Percentiles rank a stretch among this genome's conserved stretches.
These are phyloP conservation scores for Aureobasidium mangrovei DNA, from an alignment of 2,329 filamentous ascomycete genomes.

Conservation along the genomic window DNA sequence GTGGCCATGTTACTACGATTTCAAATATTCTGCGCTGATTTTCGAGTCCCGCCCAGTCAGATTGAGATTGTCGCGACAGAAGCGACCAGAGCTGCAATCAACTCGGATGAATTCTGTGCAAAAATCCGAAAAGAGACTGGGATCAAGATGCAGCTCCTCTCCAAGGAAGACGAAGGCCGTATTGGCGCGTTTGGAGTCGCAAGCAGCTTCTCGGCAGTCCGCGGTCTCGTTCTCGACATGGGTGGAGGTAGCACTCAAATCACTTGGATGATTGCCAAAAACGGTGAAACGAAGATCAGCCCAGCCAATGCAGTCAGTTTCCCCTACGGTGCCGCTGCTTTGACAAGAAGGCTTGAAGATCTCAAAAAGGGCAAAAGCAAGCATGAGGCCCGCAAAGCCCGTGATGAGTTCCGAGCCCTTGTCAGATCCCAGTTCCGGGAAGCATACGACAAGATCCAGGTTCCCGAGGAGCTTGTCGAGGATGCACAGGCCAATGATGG, in stretches of 20 bases:
- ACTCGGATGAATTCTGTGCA: slow-evolving; percentile 56
- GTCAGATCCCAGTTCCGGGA: slow-evolving; percentile 36
- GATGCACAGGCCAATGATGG: slow-evolving; percentile 37
- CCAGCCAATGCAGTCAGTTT: slow-evolving; percentile 50
- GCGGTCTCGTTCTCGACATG: slow-evolving; percentile 72
- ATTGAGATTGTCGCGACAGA: slow-evolving; percentile 73
- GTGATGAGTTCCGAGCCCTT: slow-evolving; percentile 23
- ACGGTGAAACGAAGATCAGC: slow-evolving; percentile 42
- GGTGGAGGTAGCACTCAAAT: slow-evolving; percentile 63
- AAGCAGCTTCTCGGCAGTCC: slow-evolving; percentile 56
- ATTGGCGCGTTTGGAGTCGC: slow-evolving; percentile 73
- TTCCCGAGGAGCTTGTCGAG: slow-evolving; percentile 20
- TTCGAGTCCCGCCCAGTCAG: slow-evolving; percentile 53
- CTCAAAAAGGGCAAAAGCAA: slow-evolving; percentile 15
- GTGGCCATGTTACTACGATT: slow-evolving; percentile 58
- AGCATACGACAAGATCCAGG: slow-evolving; percentile 7
- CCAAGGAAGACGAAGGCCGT: slow-evolving; percentile 67
- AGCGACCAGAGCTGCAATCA: slow-evolving; percentile 68
- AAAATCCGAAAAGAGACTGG: slow-evolving; percentile 54
- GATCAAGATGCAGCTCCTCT: slow-evolving; percentile 58
- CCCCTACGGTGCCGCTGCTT: slow-evolving; percentile 57
- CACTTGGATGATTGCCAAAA: slow-evolving; percentile 48
- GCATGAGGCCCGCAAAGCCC: slow-evolving; percentile 28
- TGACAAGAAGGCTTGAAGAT: slow-evolving; percentile 44
- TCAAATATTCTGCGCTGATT: slow-evolving; percentile 56